Conservation (phyloP, 2,329 filamentous ascomycete species). For the Tolypocladium inflatum region DNA sequence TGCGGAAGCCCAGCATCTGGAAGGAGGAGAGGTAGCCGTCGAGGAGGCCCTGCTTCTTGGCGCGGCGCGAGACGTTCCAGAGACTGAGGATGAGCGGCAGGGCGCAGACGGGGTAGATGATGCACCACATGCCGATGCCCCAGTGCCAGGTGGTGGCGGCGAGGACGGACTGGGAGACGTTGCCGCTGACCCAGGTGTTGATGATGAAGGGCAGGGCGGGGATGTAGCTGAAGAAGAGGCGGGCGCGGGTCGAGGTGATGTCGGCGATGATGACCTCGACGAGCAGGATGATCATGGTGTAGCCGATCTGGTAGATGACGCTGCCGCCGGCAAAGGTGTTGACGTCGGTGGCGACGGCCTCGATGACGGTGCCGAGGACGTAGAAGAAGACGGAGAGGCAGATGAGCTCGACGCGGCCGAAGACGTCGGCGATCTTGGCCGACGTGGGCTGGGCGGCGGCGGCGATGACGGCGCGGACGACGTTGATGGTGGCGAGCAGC, state of each 20-base stretch:
- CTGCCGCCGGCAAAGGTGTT: slow-evolving; percentile 42
- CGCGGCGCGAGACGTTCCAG: slow-evolving; percentile 16
- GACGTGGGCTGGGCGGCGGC: slow-evolving; percentile 48
- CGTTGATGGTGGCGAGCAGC: slow-evolving; percentile 46
- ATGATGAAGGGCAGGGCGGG: slow-evolving; percentile 48
- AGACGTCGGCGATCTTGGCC: slow-evolving; percentile 52
- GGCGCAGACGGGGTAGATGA: slow-evolving; percentile 48
- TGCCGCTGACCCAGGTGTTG: slow-evolving; percentile 56
- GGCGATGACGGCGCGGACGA: slow-evolving; percentile 48
- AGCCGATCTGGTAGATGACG: slow-evolving; percentile 49
- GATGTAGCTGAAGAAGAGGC: slow-evolving; percentile 52
- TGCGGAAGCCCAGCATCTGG: slow-evolving; percentile 1
- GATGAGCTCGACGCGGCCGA: slow-evolving; percentile 53
- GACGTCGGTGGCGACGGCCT: slow-evolving; percentile 37
- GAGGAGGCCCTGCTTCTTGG: background rate
- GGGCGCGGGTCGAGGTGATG: slow-evolving; percentile 47
- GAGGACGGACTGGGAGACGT: slow-evolving; percentile 43
- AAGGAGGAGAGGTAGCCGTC: slow-evolving; percentile 25
- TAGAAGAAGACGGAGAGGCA: slow-evolving; percentile 47
- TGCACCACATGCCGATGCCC: slow-evolving; percentile 55
- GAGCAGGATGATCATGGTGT: slow-evolving; percentile 45
- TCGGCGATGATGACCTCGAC: slow-evolving; percentile 54
- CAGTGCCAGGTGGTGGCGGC: slow-evolving; percentile 44
- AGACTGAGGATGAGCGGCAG: slow-evolving; percentile 43
- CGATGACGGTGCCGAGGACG: slow-evolving; percentile 41